Evolutionary conservation across 306 rosid genomes (phyloP), one percentile per base, ranked within the genome.

Genomic region (Ziziphus jujuba): DNA sequence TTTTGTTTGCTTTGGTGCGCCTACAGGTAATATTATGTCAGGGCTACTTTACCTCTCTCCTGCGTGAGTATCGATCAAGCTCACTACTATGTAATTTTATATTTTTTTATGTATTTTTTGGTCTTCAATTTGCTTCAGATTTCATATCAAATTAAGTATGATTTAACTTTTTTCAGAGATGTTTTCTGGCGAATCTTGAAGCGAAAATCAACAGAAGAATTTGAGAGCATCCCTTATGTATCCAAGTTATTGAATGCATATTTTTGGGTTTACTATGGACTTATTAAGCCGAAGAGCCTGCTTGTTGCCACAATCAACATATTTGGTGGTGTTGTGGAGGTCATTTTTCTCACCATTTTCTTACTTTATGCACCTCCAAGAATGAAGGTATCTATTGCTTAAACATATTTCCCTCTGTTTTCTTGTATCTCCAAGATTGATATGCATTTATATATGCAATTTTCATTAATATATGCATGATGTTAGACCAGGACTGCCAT

Each of bases 1-100:
- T 17, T 50, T 50, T 50, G 55, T 16, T 50, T 14, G 34, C 10
- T 13, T 23, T 34, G 23, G 23, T 20, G 12, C 25, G 9, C 10
- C 8, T 70, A 40, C 64, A 75, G 79, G 79, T 13, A 75, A 75
- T 66, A 9, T 75, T 14, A 43, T 61, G 69, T 53, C 79, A 23
- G 79, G 74, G 23, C 43, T 75, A 3, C 59, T 75, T 56, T 75
- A 75, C 63, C 33, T 75, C n/a, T 75, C 79, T 68, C 79, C 79
- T 45, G 59, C 74, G 79, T 75, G 8, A 68, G 74, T 35, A 10
- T 57, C 53, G 5, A 15, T 45, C 44, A 14, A 59, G 1, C 0
- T 40, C 7, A 8, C 6, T 28, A 4, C 5, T 20, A 28, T 28
- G 33, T 2, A 28, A 28, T 28, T 28, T 28, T 28, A 28, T 28